These are phyloP conservation scores for Casuarina cunninghamiana DNA, from an alignment of 306 rosid genomes.

Conservation along the genomic window DNA sequence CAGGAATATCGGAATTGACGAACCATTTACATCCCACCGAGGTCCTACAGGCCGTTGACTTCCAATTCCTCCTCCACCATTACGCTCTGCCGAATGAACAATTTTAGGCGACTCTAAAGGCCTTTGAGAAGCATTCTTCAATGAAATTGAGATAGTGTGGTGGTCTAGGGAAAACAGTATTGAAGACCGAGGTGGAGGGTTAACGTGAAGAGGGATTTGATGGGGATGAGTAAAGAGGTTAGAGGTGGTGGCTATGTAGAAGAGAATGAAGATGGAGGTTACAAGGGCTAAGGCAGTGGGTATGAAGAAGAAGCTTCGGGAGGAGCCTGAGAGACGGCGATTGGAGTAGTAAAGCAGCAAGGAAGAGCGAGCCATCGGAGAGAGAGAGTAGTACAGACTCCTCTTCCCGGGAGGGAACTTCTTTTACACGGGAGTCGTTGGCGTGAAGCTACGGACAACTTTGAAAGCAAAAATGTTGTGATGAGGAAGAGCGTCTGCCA, in stretches of 20 bases:
- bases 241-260: slow-evolving; percentile 54
- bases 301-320: slow-evolving; percentile 40
- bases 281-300: slow-evolving; percentile 57
- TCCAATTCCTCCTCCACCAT: slow-evolving; percentile 5
- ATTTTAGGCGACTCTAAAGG: slow-evolving; percentile 2
- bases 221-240: slow-evolving; percentile 38
- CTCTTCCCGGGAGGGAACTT: too few relatives aligned
- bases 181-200: slow-evolving; percentile 13
- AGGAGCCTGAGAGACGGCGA: slow-evolving; percentile 29
- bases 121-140: slow-evolving; percentile 19
- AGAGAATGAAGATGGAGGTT: slow-evolving; percentile 45
- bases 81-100: slow-evolving; percentile 15
- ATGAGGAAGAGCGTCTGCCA: too few relatives aligned
- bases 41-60: slow-evolving; percentile 36
- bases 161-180: background rate
- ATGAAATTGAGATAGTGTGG: slow-evolving; percentile 11
- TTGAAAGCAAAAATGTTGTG: background rate
- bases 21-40: slow-evolving; percentile 38
- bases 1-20: slow-evolving; percentile 14
- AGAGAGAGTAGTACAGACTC: background rate
- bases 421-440: background rate
- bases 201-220: slow-evolving; percentile 17
- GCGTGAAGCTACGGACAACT: background rate
- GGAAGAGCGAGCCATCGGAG: slow-evolving; percentile 44
- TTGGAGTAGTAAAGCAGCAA: slow-evolving; percentile 25